Base-by-base conservation (phyloP, 2,329 filamentous ascomycete species). In the Hymenoscyphus fraxineus region DNA sequence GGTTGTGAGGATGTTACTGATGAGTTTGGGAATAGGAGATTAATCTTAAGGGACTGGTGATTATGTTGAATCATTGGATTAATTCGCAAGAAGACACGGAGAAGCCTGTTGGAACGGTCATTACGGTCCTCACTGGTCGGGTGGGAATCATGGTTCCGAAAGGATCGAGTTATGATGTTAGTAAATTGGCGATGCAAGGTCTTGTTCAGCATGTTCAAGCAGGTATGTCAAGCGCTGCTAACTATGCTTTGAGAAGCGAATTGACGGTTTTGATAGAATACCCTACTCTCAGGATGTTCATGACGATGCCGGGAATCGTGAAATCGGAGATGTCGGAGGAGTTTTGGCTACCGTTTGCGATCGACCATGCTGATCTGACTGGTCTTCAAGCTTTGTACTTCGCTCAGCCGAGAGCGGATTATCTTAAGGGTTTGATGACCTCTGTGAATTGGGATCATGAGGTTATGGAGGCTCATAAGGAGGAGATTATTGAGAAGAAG, bases 1-100 rank as follows among this genome's bases (percentile, higher is more conserved):
- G 7, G 16, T 2, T 1, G 13, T 15, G 12, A 41, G 19, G 4
- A 19, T 4, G 58, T 16, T 16, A 15, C n/a, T 51, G 13, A 15
- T 51, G 81, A n/a, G 3, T 27, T 16, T 38, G 78, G 71, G 79
- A 83, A 16, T 47, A 78, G 71, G 80, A 83, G 44, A 78, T 83
- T 62, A 85, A 85, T 64, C 70, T 85, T 35, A 80, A 78, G 58
- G 83, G 83, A 0, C 73, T 77, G 0, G 81, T 82, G 55, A 75
- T 82, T 13, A 70, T 79, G 32, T 77, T 79, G 1, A 74, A 76
- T 16, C 76, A 78, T 0, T 84, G 86, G 67, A 73, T 86, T n/a
- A 64, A 76, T 22, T 64, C 73, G 54, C 79, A 79, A 68, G 58
- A 64, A 3, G 62, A 67, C 16, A 64, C 66, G 6, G 65, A 68